Conservation (phyloP, 1,284 basidiomycete genomes). For the Abortiporus biennis region DNA sequence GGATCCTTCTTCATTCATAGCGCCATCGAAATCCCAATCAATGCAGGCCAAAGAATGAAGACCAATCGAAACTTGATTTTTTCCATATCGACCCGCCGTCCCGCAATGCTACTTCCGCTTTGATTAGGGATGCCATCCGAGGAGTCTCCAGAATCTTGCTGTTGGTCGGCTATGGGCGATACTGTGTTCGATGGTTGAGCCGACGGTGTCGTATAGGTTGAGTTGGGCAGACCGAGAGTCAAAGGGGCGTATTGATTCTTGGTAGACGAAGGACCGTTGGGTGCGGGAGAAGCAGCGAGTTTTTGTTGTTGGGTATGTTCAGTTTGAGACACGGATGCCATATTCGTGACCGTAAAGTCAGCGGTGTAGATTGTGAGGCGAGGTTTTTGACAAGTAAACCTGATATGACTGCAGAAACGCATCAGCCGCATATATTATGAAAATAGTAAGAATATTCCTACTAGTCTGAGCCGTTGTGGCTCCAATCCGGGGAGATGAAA, state of each 20-base stretch:
- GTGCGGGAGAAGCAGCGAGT: background rate
- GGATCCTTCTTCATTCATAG: constrained; percentile 23
- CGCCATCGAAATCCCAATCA: constrained; percentile 48
- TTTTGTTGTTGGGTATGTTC: constrained; percentile 2
- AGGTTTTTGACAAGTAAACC: constrained; percentile 23
- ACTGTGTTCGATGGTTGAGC: background rate
- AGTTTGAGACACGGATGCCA: constrained; percentile 24
- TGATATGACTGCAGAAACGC: constrained; percentile 21
- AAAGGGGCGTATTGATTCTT: background rate
- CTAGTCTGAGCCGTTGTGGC: constrained; percentile 26
- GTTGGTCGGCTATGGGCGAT: constrained; percentile 4
- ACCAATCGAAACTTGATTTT: constrained; percentile 44
- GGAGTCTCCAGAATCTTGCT: background rate
- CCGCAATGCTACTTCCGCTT: too few relatives aligned
- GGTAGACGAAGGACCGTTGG: too few relatives aligned
- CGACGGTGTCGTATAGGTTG: constrained; percentile 13
- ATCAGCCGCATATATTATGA: background rate
- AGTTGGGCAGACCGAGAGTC: constrained; percentile 19
- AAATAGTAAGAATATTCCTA: constrained; percentile 14
- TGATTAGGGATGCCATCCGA: too few relatives aligned
- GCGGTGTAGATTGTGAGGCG: constrained; percentile 24
- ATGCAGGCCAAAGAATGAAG: constrained; percentile 51
- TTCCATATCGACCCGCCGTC: constrained; percentile 31
- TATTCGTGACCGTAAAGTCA: constrained; percentile 34
- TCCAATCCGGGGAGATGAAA: constrained; percentile 23